Evolutionary conservation across 805 yeast species (phyloP), one percentile per base, ranked within the genome.

Genomic region (Metschnikowia cerradonensis): DNA sequence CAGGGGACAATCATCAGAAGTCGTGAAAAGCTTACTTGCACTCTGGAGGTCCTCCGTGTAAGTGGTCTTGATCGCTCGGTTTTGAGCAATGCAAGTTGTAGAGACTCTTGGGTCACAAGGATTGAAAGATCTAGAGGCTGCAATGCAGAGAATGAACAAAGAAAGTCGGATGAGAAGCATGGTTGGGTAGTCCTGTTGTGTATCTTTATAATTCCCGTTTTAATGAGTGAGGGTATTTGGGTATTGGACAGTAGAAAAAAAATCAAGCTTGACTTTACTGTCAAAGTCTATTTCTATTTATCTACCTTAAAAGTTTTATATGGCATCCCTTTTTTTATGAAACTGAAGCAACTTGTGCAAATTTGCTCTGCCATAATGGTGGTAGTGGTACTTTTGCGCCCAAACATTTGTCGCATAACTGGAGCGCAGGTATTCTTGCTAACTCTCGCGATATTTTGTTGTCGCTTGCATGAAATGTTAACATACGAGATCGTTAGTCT

Each of bases 41-140:
- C 6, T 36, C 19, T 44, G 41, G 22, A 44, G 47, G 33, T 17
- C 19, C 17, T 44, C 47, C 15, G 26, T 19, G 17, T 35, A n/a
- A 64, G 49, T 30, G 15, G 45, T 53, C 35, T 45, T 33, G 19
- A 71, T 58, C 0, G 73, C 72, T 20, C 38, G 49, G 54, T 68
- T 67, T 7, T 45, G 51, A 0, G 64, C 68, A 11, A 64, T 50
- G 49, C 75, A 70, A 7, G 47, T 49, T 5, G 45, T 19, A 31
- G 66, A 67, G 4, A 31, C 37, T 4, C 52, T 19, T 2, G 73
- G 72, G 53, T 69, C 67, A 47, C 74, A 68, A 6, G 63, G 57
- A 13, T 44, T 50, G 20, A 43, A 35, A 3, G 11, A 23, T 14
- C 33, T 26, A 6, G 47, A 4, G 3, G 36, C 48, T 15, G 20